Percentiles rank a stretch among this genome's conserved stretches.
phyloP scores from a whole-genome alignment of 2,329 filamentous ascomycete species.

The Colletotrichum gloeosporioides region DNA sequence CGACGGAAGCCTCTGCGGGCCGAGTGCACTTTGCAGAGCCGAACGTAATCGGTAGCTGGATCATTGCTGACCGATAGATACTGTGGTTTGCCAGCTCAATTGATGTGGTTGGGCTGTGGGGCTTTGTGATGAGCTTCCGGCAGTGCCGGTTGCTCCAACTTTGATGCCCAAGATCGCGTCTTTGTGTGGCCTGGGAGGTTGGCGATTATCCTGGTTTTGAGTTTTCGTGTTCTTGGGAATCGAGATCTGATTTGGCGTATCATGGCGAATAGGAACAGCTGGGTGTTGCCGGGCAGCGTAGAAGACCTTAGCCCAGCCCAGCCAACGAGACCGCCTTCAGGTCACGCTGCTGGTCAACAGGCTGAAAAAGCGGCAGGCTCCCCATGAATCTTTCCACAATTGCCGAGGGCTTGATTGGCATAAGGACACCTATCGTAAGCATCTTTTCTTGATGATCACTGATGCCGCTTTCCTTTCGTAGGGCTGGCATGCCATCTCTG shows the following conservation, averaged over 20 bases:
- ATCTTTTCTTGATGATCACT: rapidly evolving
- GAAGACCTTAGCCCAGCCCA: neutral
- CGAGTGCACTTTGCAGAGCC: neutral
- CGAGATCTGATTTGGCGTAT: neutral
- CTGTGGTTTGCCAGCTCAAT: neutral
- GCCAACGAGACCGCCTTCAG: neutral
- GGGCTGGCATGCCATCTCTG: neutral
- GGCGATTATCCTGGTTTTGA: neutral
- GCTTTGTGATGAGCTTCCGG: neutral
- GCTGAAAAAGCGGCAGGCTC: neutral
- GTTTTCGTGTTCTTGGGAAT: neutral
- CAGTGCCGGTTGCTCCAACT: neutral
- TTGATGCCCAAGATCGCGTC: neutral
- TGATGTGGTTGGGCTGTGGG: neutral
- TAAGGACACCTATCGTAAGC: rapidly evolving
- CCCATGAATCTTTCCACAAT: rapidly evolving
- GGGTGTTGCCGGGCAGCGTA: neutral
- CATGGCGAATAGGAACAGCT: neutral
- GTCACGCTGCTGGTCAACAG: neutral
- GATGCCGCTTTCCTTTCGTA: neutral
- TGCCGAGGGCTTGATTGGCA: rapidly evolving
- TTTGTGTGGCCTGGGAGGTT: neutral
- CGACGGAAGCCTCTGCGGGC: neutral
- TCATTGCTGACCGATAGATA: neutral
- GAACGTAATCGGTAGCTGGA: neutral